Percentiles rank a stretch among this genome's conserved stretches.
phyloP scores from a whole-genome alignment of 495 filamentous ascomycete genomes.

The Eremomyces bilateralis region DNA sequence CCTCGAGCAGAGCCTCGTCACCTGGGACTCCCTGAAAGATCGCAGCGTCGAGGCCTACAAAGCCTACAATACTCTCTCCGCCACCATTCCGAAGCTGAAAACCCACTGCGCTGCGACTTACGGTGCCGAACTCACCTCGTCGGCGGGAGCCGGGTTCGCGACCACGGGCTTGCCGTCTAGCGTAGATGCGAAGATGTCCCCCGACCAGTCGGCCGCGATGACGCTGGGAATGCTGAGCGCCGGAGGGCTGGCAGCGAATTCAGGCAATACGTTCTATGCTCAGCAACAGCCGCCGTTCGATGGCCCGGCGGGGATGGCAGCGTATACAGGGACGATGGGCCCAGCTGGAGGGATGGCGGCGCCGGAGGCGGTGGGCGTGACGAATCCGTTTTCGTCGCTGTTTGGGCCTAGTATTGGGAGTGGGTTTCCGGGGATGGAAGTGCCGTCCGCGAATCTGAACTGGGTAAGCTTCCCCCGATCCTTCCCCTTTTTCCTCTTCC shows the following conservation, averaged over 20 bases:
- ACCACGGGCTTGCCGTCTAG: conserved; percentile 14
- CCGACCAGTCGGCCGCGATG: conserved; percentile 52
- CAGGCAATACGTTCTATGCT: conserved; percentile 18
- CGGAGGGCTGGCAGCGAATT: conserved; percentile 37
- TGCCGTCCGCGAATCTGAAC: too few species aligned
- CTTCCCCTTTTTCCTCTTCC: too few species aligned
- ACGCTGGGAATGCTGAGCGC: conserved; percentile 59
- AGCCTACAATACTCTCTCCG: conserved; percentile 47
- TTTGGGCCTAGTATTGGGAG: too few species aligned
- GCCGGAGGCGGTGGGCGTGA: too few species aligned
- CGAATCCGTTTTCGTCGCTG: too few species aligned
- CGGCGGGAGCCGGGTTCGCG: conserved; percentile 7
- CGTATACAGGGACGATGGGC: too few species aligned
- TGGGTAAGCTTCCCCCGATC: too few species aligned
- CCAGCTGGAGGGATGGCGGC: too few species aligned
- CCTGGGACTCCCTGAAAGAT: conserved; percentile 57
- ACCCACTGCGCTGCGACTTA: conserved; percentile 13
- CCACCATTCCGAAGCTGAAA: conserved; percentile 62
- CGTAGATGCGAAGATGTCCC: conserved; percentile 20
- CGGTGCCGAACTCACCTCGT: background rate
- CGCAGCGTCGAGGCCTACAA: conserved; percentile 79
- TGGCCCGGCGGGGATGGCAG: too few species aligned
- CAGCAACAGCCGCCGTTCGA: too few species aligned
- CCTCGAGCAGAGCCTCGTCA: conserved; percentile 46
- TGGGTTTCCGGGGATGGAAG: too few species aligned